phyloP scores from a whole-genome alignment of 148 eudicot species.

The Silene conica region DNA sequence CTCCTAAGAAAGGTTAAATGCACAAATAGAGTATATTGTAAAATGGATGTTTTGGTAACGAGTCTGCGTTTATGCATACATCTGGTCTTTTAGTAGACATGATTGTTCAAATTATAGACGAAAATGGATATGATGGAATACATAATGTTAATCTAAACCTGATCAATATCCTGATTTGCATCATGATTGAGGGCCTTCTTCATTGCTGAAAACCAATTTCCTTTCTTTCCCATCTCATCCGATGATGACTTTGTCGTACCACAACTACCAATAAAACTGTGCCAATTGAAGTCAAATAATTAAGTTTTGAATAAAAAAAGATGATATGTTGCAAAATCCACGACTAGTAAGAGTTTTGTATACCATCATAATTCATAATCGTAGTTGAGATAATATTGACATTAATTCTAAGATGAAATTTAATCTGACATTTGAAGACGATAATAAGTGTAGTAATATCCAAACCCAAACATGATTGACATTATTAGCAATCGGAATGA shows the following conservation, averaged over 20 bases:
- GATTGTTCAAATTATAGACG: too few species aligned
- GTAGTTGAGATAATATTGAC: too few species aligned
- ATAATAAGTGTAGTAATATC: not conserved
- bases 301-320: too few species aligned
- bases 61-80: too few species aligned
- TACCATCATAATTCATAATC: too few species aligned
- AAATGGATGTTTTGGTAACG: too few species aligned
- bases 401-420: too few species aligned
- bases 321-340: too few species aligned
- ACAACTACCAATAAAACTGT: not conserved
- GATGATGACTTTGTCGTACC: conserved; percentile 14
- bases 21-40: too few species aligned
- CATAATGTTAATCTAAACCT: conserved; percentile 32
- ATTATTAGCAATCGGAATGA: not conserved
- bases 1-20: conserved; percentile 31
- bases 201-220: conserved; percentile 73
- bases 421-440: too few species aligned
- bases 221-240: conserved; percentile 72
- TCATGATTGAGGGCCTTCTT: conserved; percentile 76
- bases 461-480: not conserved
- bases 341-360: too few species aligned
- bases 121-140: not conserved
- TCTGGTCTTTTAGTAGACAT: too few species aligned
- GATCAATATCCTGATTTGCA: conserved; percentile 46
- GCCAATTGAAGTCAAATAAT: not conserved